Evolutionary conservation across 2,329 filamentous ascomycete species (phyloP), one percentile per base, ranked within the genome.

Genomic region (Dothideomycetes sp.): DNA sequence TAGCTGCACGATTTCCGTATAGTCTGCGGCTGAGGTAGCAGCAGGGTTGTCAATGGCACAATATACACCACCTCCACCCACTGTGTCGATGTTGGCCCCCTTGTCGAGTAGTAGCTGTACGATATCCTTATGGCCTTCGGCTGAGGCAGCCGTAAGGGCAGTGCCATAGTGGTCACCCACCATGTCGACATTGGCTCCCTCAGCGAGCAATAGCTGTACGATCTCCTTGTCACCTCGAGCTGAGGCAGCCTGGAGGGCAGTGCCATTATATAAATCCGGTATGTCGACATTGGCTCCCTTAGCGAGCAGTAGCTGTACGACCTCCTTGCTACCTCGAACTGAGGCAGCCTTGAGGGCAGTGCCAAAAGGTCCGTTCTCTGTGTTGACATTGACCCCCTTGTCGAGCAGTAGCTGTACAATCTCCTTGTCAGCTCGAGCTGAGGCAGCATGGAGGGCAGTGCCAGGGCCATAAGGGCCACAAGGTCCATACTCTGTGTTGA

Each of bases 291-390:
- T 29, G 10, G 44, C 47, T 8, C 45, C 48, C 5, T 24, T 15
- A 8, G 41, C 39, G 14, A 51, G 31, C 18, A 52, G 44, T 12
- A 50, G 16, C 29, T 49, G 33, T 11, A 55, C 47, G 10, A 50
- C 18, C 19, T 48, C 45, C 24, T 45, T 41, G 33, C 45, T 30
- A 4, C 46, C 51, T 27, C 19, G 27, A 5, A 4, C 18, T 19
- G 46, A 47, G 19, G 45, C 45, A 5, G 38, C 45, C 30, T 46
- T 31, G 1, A 49, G 38, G 3, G 40, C 35, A 32, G 3, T 49
- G 34, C 44, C 33, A 35, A 33, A 45, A 9, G 10, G 2, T 27
- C 46, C 36, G 12, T 19, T 38, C 29, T 39, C 32, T 9, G 36
- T 35, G 37, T 38, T 38, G 5, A 41, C 19, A 27, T 42, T 18